A percentile compares a stretch with the other conserved stretches of the same genome.
phyloP scores from a whole-genome alignment of 305 asterid genomes.

The Fraxinus nigra region DNA sequence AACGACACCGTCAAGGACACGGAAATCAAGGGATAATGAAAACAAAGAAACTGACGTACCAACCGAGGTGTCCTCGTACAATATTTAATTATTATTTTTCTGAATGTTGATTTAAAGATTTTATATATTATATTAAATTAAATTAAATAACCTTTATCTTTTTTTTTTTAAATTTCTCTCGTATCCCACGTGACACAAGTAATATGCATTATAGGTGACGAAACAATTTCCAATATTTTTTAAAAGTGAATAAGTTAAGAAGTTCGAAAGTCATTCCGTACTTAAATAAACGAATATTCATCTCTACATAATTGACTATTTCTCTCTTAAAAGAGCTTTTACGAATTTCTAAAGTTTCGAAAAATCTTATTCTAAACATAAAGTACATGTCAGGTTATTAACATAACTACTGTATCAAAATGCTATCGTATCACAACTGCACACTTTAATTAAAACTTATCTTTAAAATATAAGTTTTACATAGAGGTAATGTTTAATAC shows the following conservation, averaged over 20 bases:
- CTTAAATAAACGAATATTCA: background rate
- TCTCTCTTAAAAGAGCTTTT: background rate
- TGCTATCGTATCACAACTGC: background rate
- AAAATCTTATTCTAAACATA: too few species aligned
- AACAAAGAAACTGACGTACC: background rate
- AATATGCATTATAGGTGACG: background rate
- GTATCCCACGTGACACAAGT: background rate
- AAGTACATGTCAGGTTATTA: background rate
- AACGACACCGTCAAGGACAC: conserved; percentile 19
- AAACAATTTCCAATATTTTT: background rate
- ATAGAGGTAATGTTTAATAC: too few species aligned
- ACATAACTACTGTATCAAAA: background rate
- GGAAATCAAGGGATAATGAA: background rate
- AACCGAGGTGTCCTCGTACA: background rate
- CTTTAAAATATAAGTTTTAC: too few species aligned
- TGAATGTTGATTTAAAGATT: background rate
- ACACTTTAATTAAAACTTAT: too few species aligned
- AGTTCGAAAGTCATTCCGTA: background rate
- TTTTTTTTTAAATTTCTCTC: background rate
- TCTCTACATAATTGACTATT: background rate
- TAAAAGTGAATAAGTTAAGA: background rate
- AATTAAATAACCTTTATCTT: background rate
- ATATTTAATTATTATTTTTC: background rate
- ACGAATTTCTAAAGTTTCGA: background rate
- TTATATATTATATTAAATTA: too few species aligned